Conservation (phyloP, 306 rosid species). For the Pachyrhizus erosus region DNA sequence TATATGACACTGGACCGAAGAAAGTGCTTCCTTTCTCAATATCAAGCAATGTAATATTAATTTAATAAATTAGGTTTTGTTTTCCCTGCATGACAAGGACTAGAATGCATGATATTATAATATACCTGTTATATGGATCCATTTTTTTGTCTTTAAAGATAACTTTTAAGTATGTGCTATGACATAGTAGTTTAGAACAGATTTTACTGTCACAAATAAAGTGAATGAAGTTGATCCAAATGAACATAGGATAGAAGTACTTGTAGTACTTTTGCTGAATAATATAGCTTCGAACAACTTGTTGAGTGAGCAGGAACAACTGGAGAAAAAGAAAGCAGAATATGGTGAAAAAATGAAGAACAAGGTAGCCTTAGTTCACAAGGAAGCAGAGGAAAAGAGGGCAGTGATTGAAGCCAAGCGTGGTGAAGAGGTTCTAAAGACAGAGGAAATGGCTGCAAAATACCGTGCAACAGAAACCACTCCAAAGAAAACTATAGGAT, state of each 20-base stretch:
- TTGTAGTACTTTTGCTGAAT: not conserved
- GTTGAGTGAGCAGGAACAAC: slow-evolving; percentile 59
- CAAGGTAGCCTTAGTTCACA: slow-evolving; percentile 65
- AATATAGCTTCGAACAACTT: slow-evolving; percentile 9
- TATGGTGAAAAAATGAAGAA: slow-evolving; percentile 73
- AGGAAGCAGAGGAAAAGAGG: slow-evolving; percentile 86
- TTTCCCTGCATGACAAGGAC: too few species aligned
- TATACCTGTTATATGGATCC: not conserved
- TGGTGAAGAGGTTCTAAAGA: slow-evolving; percentile 66
- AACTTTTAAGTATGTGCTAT: not conserved
- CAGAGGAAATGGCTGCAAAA: slow-evolving; percentile 77
- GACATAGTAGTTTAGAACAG: not conserved
- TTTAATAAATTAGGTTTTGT: too few species aligned
- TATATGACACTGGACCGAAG: too few species aligned
- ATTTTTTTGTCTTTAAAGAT: not conserved
- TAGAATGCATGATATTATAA: not conserved
- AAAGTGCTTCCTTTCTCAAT: too few species aligned
- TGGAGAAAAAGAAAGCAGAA: slow-evolving; percentile 84
- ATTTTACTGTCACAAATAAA: not conserved
- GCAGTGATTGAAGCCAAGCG: slow-evolving; percentile 72
- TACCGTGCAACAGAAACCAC: slow-evolving; percentile 68
- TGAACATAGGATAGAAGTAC: not conserved
- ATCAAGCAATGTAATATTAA: too few species aligned
- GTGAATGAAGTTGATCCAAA: not conserved
- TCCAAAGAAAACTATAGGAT: slow-evolving; percentile 75